phyloP scores from a whole-genome alignment of 805 yeast species.

The Candida jianshihensis region DNA sequence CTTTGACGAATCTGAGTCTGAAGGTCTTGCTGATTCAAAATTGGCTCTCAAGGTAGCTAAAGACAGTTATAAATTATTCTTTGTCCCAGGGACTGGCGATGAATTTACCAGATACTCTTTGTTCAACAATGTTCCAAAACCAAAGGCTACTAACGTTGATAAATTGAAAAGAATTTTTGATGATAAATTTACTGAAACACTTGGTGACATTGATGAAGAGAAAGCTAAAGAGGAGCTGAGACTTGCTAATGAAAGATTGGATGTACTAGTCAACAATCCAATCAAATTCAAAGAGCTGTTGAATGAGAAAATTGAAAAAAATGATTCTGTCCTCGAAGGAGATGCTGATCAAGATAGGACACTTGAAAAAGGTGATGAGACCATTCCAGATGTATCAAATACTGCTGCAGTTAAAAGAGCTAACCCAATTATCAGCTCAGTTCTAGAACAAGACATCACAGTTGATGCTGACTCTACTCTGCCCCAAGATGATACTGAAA shows the following conservation, averaged over 20 bases:
- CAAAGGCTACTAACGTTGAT: conserved; percentile 26
- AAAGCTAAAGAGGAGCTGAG: conserved; percentile 6
- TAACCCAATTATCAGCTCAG: conserved; percentile 19
- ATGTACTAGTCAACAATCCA: conserved; percentile 13
- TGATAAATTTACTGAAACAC: conserved; percentile 15
- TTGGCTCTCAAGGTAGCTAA: conserved; percentile 73
- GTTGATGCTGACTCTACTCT: conserved; percentile 43
- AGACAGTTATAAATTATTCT: conserved; percentile 72
- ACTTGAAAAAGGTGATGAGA: conserved; percentile 18
- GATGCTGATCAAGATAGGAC: conserved; percentile 17
- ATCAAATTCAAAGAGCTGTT: conserved; percentile 5
- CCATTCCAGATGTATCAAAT: conserved; percentile 13
- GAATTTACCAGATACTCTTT: conserved; percentile 60
- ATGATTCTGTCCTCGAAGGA: conserved; percentile 10
- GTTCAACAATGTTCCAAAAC: conserved; percentile 29
- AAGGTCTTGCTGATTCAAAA: conserved; percentile 61
- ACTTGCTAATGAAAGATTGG: conserved; percentile 16
- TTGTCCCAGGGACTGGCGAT: conserved; percentile 75
- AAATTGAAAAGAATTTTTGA: conserved; percentile 34
- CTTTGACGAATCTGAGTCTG: conserved; percentile 42
- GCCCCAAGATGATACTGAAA: conserved; percentile 40
- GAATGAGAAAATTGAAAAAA: conserved; percentile 7
- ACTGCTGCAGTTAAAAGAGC: conserved; percentile 8
- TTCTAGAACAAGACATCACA: conserved; percentile 23
- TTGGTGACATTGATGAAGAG: conserved; percentile 26